phyloP scores from a whole-genome alignment of 495 filamentous ascomycete genomes.

The Ascobolus immersus region DNA sequence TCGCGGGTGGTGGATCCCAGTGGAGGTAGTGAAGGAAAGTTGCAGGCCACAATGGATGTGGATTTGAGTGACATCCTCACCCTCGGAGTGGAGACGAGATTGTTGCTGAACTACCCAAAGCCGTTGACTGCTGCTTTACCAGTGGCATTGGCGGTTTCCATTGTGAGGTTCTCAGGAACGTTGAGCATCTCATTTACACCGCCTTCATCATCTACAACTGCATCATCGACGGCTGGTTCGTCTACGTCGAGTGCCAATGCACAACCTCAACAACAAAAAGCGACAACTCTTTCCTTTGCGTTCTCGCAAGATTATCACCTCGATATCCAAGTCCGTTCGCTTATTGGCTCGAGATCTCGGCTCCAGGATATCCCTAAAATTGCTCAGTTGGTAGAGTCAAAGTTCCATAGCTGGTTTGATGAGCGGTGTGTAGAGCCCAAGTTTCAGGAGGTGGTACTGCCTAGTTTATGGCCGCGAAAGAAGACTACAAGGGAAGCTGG shows the following conservation, averaged over 20 bases:
- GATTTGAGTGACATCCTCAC: constrained; percentile 90
- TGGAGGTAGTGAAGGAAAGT: constrained; percentile 32
- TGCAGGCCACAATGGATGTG: constrained; percentile 94
- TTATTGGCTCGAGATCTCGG: constrained; percentile 71
- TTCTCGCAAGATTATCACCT: constrained; percentile 91
- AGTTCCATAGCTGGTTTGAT: constrained; percentile 90
- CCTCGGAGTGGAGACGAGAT: constrained; percentile 72
- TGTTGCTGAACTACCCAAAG: constrained; percentile 82
- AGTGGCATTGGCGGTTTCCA: constrained; percentile 68
- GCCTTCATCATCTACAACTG: constrained; percentile 1
- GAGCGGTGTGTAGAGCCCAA: constrained; percentile 84
- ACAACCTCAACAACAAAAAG: constrained; percentile 16
- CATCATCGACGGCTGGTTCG: not conserved
- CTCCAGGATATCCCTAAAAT: constrained; percentile 95
- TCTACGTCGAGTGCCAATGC: constrained; percentile 5
- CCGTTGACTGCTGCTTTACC: constrained; percentile 73
- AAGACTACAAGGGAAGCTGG: constrained; percentile 38
- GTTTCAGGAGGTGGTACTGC: constrained; percentile 83
- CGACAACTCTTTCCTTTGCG: constrained; percentile 74
- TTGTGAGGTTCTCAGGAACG: constrained; percentile 85
- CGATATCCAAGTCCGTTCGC: constrained; percentile 68
- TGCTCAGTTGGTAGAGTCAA: constrained; percentile 72
- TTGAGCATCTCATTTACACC: constrained; percentile 64
- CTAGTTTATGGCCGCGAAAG: constrained; percentile 83
- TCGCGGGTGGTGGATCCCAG: constrained; percentile 53